Evolutionary conservation across 345 rosid genomes (phyloP), one percentile per base, ranked within the genome.

Genomic region (Triadica sebifera): DNA sequence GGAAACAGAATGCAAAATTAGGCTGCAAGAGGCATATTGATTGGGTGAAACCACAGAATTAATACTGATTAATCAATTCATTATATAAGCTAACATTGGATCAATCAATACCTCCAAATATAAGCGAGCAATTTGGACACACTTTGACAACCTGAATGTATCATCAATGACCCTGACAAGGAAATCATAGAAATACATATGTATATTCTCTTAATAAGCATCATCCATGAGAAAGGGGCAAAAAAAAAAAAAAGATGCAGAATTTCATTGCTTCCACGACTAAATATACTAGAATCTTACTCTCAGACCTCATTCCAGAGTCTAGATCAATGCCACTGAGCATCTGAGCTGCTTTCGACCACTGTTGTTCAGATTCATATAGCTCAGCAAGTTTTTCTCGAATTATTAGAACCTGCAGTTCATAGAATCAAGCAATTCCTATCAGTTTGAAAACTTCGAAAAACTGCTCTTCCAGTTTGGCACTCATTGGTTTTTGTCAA

Each of bases 281-380:
- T 56, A 56, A n/a, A 56, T 56, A 56, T 22, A 6, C 15, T 51
- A 67, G 47, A 74, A 5, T 55, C 58, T 77, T 66, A 75, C 74
- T 65, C 65, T 63, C 84, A 76, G 69, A 92, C 99, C 99, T 92
- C 97, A 93, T 93, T 84, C 89, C 93, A 68, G 98, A 95, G 57
- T 95, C 99, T 45, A 93, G 81, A 84, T 95, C 96, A 84, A 95
- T 95, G 62, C 99, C 99, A 75, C 99, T 93, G 51, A 95, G 92
- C 97, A 95, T 95, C 85, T 95, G 96, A 3, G 99, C 98, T 17
- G 99, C 99, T 84, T 86, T 91, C 39, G 99, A 93, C 98, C 99
- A 91, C 61, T 91, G 88, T 76, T 89, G 94, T 78, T 93, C 98
- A 0, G 98, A 93, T 69, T 95, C 99, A 69, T 90, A 95, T 71